A percentile compares a stretch with the other conserved stretches of the same genome.
Conservation (phyloP, 2,329 filamentous ascomycete species). For the Zarea fungicola region DNA sequence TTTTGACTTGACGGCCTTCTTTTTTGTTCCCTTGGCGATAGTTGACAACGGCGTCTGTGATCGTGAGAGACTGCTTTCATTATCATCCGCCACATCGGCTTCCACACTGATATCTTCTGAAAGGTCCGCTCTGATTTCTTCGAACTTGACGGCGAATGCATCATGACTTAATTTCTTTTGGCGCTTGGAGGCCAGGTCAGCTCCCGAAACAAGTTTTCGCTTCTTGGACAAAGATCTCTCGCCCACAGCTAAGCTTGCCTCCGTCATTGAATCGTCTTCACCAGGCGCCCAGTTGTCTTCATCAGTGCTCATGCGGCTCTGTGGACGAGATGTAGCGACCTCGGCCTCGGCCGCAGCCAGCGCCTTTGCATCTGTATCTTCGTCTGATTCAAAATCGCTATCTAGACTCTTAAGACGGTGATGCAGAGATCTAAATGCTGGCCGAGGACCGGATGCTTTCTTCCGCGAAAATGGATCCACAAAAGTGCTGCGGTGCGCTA, state of each 20-base stretch:
- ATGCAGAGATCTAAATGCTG: constrained; percentile 73
- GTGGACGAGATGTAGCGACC: constrained; percentile 75
- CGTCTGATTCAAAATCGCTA: constrained; percentile 80
- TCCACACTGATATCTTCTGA: constrained; percentile 48
- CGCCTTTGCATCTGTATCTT: constrained; percentile 59
- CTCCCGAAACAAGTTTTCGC: constrained; percentile 63
- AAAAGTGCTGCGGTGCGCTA: constrained; percentile 56
- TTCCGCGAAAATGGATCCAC: constrained; percentile 61
- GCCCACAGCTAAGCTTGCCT: constrained; percentile 62
- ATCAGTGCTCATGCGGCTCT: constrained; percentile 66
- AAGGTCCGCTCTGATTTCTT: constrained; percentile 42
- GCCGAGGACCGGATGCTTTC: constrained; percentile 52
- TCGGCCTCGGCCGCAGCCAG: constrained; percentile 70
- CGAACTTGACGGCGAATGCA: constrained; percentile 61
- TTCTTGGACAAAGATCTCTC: constrained; percentile 58
- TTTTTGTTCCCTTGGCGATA: constrained; percentile 37
- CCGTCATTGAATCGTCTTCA: constrained; percentile 65
- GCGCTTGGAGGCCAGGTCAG: constrained; percentile 68
- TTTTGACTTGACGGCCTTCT: constrained; percentile 53
- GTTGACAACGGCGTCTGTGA: constrained; percentile 41
- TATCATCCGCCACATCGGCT: constrained; percentile 41
- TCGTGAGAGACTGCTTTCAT: constrained; percentile 39
- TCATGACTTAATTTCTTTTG: constrained; percentile 78
- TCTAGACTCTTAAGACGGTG: constrained; percentile 60
- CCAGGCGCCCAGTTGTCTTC: constrained; percentile 48